A percentile compares a stretch with the other conserved stretches of the same genome.
Evolutionary conservation across 202 grass and related monocot species (phyloP).

Genomic region (Setaria italica): DNA sequence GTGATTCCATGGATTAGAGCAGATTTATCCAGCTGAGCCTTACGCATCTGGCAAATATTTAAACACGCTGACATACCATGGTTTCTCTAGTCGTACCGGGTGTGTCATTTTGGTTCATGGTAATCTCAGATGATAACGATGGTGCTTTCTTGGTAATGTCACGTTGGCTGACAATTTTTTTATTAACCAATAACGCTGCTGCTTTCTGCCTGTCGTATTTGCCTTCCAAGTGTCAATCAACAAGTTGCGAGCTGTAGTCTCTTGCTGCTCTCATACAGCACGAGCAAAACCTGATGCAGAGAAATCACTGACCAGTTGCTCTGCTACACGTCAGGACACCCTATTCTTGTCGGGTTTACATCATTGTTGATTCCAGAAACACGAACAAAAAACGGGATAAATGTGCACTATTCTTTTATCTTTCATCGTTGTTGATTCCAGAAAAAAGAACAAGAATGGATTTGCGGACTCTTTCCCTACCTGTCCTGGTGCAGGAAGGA

Average conservation of each 20-base stretch:
- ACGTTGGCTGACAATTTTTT: background rate
- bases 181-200: background rate
- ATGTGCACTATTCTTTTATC: background rate
- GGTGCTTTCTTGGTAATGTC: conserved; percentile 24
- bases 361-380: background rate
- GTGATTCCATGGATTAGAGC: background rate
- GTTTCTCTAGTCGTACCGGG: conserved; percentile 6
- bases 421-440: background rate
- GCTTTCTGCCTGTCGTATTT: conserved; percentile 31
- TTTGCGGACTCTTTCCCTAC: no score
- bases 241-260: background rate
- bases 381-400: background rate
- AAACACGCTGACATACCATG: conserved; percentile 1
- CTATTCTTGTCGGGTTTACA: background rate
- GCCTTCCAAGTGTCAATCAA: conserved; percentile 6
- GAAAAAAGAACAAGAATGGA: background rate
- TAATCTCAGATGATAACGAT: conserved; percentile 27
- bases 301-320: background rate
- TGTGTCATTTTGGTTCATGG: conserved; percentile 10
- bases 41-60: conserved; percentile 31
- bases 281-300: background rate
- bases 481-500: conserved; percentile 5
- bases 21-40: conserved; percentile 16
- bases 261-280: conserved; percentile 18
- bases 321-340: background rate